Percentiles rank a stretch among this genome's conserved stretches.
phyloP scores from a whole-genome alignment of 1,284 basidiomycete species.

The Ustilago curta region DNA sequence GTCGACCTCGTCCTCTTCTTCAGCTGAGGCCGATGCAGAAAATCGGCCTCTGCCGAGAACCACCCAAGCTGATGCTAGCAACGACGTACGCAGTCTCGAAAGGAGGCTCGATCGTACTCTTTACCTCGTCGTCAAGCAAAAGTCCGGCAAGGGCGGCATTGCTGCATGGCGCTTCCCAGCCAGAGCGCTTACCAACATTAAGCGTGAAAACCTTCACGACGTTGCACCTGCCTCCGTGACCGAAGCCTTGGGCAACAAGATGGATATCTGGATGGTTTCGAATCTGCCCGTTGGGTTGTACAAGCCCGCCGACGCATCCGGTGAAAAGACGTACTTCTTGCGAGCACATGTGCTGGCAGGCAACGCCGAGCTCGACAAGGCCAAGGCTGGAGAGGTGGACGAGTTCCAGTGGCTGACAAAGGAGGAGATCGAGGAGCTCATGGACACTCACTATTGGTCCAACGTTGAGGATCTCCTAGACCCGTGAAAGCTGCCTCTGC shows the following conservation, averaged over 20 bases:
- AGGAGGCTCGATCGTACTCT: conserved; percentile 84
- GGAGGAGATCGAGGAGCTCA: conserved; percentile 78
- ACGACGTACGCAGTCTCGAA: conserved; percentile 80
- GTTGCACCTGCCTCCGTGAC: conserved; percentile 53
- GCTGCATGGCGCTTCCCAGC: conserved; percentile 52
- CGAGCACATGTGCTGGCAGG: conserved; percentile 62
- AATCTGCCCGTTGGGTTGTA: conserved; percentile 62
- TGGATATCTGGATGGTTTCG: conserved; percentile 67
- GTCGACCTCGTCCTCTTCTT: neutral
- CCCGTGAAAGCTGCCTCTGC: conserved; percentile 22
- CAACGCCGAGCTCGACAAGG: conserved; percentile 37
- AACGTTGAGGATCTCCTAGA: conserved; percentile 80
- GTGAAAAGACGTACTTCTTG: conserved; percentile 60
- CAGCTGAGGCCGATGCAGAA: conserved; percentile 71
- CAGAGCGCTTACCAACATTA: conserved; percentile 34
- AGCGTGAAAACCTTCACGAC: conserved; percentile 45
- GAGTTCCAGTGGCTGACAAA: conserved; percentile 92
- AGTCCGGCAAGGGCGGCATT: conserved; percentile 18
- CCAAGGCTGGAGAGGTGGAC: conserved; percentile 70
- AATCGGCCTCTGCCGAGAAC: conserved; percentile 49
- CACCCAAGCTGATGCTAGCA: conserved; percentile 76
- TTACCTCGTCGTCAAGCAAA: conserved; percentile 80
- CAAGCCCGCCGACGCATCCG: conserved; percentile 13
- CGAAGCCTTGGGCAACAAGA: conserved; percentile 50
- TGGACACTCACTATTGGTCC: conserved; percentile 76